Percentiles rank a stretch among this genome's conserved stretches.
phyloP scores from a whole-genome alignment of 192 early-diverging fungal species.

The Podila minutissima region DNA sequence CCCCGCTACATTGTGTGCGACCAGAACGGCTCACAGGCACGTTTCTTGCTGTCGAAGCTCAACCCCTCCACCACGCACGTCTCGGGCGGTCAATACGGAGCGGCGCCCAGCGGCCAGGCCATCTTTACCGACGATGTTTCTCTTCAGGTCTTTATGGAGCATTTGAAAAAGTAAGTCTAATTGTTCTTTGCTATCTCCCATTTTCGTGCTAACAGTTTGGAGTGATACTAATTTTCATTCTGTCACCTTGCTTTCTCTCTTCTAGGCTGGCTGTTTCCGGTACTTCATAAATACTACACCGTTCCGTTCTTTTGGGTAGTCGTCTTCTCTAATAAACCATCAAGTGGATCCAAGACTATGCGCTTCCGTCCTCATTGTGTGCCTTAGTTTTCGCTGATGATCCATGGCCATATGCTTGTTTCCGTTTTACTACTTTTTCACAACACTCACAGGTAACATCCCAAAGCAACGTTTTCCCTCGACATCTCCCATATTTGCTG shows the following conservation, averaged over 20 bases:
- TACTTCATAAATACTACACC: constrained; percentile 3
- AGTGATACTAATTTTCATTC: background rate
- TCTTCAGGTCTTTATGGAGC: constrained; percentile 97
- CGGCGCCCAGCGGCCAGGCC: constrained; percentile 75
- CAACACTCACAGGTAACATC: no score
- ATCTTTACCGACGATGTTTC: constrained; percentile 99
- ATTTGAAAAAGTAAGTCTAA: constrained; percentile 80
- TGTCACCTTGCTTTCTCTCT: background rate
- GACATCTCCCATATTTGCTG: no score
- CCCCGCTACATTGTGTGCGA: constrained; percentile 98
- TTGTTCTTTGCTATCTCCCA: background rate
- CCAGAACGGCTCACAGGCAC: constrained; percentile 95
- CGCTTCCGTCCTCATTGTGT: no score
- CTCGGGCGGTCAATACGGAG: constrained; percentile 75
- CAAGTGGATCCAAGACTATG: no score
- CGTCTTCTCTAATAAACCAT: no score
- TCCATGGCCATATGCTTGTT: no score
- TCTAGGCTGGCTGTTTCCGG: constrained; percentile 16
- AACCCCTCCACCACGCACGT: constrained; percentile 97
- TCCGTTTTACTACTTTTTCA: no score
- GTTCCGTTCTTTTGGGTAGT: no score
- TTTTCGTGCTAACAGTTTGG: background rate
- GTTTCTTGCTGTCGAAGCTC: constrained; percentile 97
- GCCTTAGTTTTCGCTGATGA: no score
- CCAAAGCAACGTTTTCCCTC: no score